Conservation (phyloP, 371 early-diverging fungal species). For the Mortierella polycephala region DNA sequence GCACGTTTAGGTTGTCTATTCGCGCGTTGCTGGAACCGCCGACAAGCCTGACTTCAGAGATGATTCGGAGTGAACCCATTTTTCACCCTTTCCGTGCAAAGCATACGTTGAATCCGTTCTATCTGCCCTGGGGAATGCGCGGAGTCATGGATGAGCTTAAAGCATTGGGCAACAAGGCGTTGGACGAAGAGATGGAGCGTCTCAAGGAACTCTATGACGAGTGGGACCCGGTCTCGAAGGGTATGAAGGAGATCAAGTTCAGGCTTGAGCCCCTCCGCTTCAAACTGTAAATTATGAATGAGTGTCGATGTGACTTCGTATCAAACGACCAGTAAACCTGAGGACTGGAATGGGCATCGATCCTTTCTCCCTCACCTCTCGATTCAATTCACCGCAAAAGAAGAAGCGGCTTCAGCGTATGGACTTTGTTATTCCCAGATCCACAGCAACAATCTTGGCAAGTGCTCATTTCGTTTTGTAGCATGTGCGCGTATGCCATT, state of each 20-base stretch:
- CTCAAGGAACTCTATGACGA: constrained; percentile 72
- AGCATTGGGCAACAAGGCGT: constrained; percentile 63
- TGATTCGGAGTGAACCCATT: constrained; percentile 29
- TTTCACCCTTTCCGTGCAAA: constrained; percentile 63
- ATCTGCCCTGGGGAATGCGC: constrained; percentile 92
- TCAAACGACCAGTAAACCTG: background rate
- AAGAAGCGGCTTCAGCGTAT: constrained; percentile 2
- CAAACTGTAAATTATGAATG: constrained; percentile 15
- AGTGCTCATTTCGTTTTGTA: background rate
- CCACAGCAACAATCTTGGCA: constrained; percentile 36
- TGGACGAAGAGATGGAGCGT: constrained; percentile 69
- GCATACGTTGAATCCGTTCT: constrained; percentile 83
- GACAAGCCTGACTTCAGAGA: constrained; percentile 22
- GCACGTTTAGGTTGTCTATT: constrained; percentile 35
- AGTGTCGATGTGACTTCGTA: background rate
- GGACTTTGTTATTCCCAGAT: constrained; percentile 43
- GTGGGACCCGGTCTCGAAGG: constrained; percentile 84
- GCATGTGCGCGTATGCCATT: background rate
- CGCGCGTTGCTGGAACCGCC: constrained; percentile 55
- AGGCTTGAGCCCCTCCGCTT: constrained; percentile 80
- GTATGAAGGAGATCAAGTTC: constrained; percentile 84
- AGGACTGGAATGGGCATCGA: background rate
- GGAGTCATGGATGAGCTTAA: constrained; percentile 75
- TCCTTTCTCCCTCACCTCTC: background rate
- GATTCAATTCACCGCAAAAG: too few species aligned